A percentile compares a stretch with the other conserved stretches of the same genome.
These are phyloP conservation scores for Cytospora leucostoma DNA, from an alignment of 2,329 filamentous ascomycete species.

Conservation along the genomic window DNA sequence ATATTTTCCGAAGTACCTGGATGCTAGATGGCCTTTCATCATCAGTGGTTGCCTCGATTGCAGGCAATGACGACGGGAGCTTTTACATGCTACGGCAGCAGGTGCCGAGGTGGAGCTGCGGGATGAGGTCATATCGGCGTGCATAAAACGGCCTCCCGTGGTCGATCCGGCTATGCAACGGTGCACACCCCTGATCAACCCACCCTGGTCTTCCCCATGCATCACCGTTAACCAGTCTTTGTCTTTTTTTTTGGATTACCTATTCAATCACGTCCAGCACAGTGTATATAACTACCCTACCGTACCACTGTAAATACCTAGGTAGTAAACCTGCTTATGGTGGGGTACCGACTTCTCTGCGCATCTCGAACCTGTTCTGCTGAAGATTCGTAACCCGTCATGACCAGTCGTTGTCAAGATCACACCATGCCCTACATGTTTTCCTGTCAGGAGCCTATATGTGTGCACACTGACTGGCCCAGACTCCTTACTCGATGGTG, in stretches of 20 bases:
- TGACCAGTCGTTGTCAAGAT: background rate
- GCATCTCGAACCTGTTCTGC: background rate
- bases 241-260: background rate
- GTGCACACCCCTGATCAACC: background rate
- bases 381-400: background rate
- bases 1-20: too few relatives aligned
- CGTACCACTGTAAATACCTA: background rate
- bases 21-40: too few relatives aligned
- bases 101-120: slow-evolving; percentile 10
- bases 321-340: background rate
- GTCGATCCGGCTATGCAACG: background rate
- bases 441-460: too few relatives aligned
- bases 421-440: background rate
- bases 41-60: background rate
- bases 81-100: slow-evolving; percentile 3
- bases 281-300: background rate
- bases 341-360: background rate
- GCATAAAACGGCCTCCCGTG: slow-evolving; percentile 10
- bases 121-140: slow-evolving; percentile 28
- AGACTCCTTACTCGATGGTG: too few relatives aligned
- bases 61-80: background rate
- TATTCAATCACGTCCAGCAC: background rate
- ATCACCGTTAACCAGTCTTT: background rate
- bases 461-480: background rate
- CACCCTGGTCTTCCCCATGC: background rate